Evolutionary conservation across 257 asterid genomes (phyloP).

Genomic region (Galeopsis tetrahit): DNA sequence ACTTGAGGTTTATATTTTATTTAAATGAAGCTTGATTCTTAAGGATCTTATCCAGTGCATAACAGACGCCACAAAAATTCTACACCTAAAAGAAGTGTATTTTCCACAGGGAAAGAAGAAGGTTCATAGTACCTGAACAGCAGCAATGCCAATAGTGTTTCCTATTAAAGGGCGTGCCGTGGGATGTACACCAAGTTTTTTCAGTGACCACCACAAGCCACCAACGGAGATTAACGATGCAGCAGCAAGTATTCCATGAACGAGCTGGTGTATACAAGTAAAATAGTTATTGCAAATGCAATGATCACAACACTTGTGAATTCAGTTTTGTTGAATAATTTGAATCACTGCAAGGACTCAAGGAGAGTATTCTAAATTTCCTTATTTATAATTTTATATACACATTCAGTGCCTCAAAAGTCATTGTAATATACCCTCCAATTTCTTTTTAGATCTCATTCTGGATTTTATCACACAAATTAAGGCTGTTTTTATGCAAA

Average conservation of each 20-base stretch:
- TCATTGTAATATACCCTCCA: background rate
- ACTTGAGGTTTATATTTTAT: background rate
- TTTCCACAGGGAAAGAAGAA: background rate
- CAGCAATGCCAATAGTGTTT: slow-evolving; percentile 71
- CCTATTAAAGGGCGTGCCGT: slow-evolving; percentile 61
- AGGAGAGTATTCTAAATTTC: background rate
- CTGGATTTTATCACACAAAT: too few species aligned
- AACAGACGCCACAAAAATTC: background rate
- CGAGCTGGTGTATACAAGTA: slow-evolving; percentile 48
- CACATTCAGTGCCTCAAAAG: slow-evolving; percentile 21
- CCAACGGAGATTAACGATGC: slow-evolving; percentile 66
- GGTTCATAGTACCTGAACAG: slow-evolving; percentile 64
- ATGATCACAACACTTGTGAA: background rate
- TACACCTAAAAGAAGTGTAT: background rate
- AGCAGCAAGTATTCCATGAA: slow-evolving; percentile 78
- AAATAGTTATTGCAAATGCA: background rate
- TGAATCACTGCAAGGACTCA: background rate
- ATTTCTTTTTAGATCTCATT: too few species aligned
- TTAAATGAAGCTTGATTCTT: background rate
- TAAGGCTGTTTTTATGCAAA: too few species aligned
- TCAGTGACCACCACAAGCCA: slow-evolving; percentile 70
- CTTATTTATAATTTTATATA: background rate
- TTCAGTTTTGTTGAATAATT: background rate
- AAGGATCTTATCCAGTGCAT: slow-evolving; percentile 13
- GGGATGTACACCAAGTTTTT: slow-evolving; percentile 73